Evolutionary conservation across 345 rosid species (phyloP).

Genomic region (Viola odorata): DNA sequence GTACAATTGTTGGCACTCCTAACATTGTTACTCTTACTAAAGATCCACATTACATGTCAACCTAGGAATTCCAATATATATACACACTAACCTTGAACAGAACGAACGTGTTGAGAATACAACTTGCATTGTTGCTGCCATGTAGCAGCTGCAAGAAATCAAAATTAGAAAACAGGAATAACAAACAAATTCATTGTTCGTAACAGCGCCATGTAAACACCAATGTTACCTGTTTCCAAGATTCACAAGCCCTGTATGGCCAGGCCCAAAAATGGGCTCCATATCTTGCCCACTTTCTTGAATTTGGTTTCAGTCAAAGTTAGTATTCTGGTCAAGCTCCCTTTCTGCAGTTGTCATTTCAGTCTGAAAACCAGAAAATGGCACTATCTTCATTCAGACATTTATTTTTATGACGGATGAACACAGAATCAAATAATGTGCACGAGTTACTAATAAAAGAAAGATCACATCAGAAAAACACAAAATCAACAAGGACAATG

Average conservation of each 20-base stretch:
- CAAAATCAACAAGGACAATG: too few relatives aligned
- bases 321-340: slow-evolving; percentile 97
- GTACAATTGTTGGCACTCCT: too few relatives aligned
- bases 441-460: too few relatives aligned
- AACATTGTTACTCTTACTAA: too few relatives aligned
- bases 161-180: slow-evolving; percentile 18
- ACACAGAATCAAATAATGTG: background rate
- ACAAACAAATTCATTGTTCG: slow-evolving; percentile 7
- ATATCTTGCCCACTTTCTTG: slow-evolving; percentile 94
- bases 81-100: slow-evolving; percentile 52
- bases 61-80: background rate
- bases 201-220: slow-evolving; percentile 5
- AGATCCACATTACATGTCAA: background rate
- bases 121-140: slow-evolving; percentile 99
- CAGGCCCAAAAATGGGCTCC: slow-evolving; percentile 85
- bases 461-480: too few relatives aligned
- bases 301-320: slow-evolving; percentile 97
- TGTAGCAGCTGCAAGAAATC: slow-evolving; percentile 72
- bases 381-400: background rate
- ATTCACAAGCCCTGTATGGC: slow-evolving; percentile 93
- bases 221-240: slow-evolving; percentile 86
- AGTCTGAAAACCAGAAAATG: slow-evolving; percentile 45
- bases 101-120: slow-evolving; percentile 73
- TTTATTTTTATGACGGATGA: background rate
- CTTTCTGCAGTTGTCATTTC: slow-evolving; percentile 99